These are phyloP conservation scores for Pyrenophora seminiperda DNA, from an alignment of 2,329 filamentous ascomycete genomes.

Conservation along the genomic window DNA sequence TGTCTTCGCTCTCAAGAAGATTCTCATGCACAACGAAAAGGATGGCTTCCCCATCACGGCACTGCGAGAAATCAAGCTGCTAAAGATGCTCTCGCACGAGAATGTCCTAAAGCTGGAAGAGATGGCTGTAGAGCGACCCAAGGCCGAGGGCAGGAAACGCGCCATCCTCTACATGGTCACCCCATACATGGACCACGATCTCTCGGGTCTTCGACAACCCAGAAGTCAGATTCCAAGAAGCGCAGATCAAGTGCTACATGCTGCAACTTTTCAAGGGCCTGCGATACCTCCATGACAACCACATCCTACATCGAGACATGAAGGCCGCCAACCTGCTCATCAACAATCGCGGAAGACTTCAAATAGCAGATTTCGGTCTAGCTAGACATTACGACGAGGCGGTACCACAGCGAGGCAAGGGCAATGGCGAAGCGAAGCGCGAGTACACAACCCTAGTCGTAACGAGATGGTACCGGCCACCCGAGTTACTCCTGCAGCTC, in stretches of 20 bases:
- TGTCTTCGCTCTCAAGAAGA: constrained; percentile 93
- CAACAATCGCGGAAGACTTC: constrained; percentile 88
- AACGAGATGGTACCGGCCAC: constrained; percentile 94
- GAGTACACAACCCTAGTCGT: constrained; percentile 98
- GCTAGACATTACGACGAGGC: constrained; percentile 90
- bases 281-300: constrained; percentile 80
- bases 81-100: constrained; percentile 90
- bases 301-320: constrained; percentile 96
- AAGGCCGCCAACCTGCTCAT: constrained; percentile 98
- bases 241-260: constrained; percentile 98
- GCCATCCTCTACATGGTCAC: constrained; percentile 98
- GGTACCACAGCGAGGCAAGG: constrained; percentile 74
- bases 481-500: constrained; percentile 86
- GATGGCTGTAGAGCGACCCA: constrained; percentile 87
- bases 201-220: constrained; percentile 96
- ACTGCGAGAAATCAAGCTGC: constrained; percentile 92
- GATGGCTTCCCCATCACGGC: constrained; percentile 99
- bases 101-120: constrained; percentile 89
- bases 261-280: constrained; percentile 89
- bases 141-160: constrained; percentile 61
- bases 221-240: constrained; percentile 80
- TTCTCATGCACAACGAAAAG: constrained; percentile 99
- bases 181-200: constrained; percentile 98
- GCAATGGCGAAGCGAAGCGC: constrained; percentile 81
- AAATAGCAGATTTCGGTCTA: constrained; percentile 96